A percentile compares a stretch with the other conserved stretches of the same genome.
Evolutionary conservation across 139 green algal genomes (phyloP).

Genomic region (Picochlorum costavermella): DNA sequence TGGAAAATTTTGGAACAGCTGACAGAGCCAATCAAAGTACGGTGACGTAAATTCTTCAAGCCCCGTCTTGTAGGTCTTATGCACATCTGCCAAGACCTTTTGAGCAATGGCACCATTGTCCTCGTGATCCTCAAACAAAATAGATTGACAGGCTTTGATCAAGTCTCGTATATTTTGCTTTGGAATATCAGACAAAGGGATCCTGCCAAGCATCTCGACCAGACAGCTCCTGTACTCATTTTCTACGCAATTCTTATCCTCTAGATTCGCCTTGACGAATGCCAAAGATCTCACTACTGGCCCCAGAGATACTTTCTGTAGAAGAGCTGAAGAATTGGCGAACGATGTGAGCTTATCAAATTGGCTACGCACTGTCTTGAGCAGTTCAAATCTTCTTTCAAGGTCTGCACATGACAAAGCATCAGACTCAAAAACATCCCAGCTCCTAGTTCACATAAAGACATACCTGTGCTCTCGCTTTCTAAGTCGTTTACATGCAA

Average conservation of each 20-base stretch:
- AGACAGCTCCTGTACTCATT: slow-evolving; percentile 42
- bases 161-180: slow-evolving; percentile 48
- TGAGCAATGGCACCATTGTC: slow-evolving; percentile 74
- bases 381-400: no score
- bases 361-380: no score
- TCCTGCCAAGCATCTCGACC: slow-evolving; percentile 46
- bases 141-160: slow-evolving; percentile 47
- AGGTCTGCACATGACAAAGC: no score
- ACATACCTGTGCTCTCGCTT: neutral
- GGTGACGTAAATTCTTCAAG: slow-evolving; percentile 48
- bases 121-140: slow-evolving; percentile 78
- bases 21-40: slow-evolving; percentile 71
- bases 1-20: slow-evolving; percentile 7
- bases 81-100: slow-evolving; percentile 76
- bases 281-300: no score
- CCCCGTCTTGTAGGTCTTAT: slow-evolving; percentile 65
- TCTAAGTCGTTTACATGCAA: neutral
- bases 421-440: no score
- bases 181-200: slow-evolving; percentile 14
- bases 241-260: neutral
- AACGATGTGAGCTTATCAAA: no score
- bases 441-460: neutral
- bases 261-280: no score
- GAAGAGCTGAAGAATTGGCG: no score
- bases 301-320: no score